These are phyloP conservation scores for Passalora sequoiae DNA, from an alignment of 2,329 filamentous ascomycete species.

Conservation along the genomic window DNA sequence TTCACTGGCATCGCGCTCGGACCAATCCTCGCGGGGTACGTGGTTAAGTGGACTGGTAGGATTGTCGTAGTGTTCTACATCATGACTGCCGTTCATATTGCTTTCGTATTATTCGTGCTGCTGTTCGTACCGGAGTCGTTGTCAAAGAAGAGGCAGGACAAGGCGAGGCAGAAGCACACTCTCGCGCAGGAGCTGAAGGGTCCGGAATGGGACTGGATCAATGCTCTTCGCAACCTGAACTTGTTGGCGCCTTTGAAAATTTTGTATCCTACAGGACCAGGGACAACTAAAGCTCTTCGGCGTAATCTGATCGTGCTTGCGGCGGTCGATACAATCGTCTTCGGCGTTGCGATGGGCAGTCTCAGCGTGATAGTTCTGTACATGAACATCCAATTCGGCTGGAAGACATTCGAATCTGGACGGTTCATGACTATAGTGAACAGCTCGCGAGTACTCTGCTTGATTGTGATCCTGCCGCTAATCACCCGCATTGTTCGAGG, in stretches of 20 bases:
- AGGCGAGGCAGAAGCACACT: constrained; percentile 65
- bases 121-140: constrained; percentile 80
- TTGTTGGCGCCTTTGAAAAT: constrained; percentile 72
- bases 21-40: constrained; percentile 71
- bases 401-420: constrained; percentile 75
- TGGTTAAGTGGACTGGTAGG: constrained; percentile 70
- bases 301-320: constrained; percentile 79
- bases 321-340: constrained; percentile 72
- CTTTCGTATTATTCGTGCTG: constrained; percentile 67
- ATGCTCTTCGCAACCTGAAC: constrained; percentile 50
- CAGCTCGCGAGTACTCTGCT: constrained; percentile 65
- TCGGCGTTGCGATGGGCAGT: constrained; percentile 75
- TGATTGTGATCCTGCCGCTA: constrained; percentile 69
- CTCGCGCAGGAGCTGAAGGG: constrained; percentile 32
- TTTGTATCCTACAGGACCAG: constrained; percentile 65
- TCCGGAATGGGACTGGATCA: constrained; percentile 41
- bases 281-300: constrained; percentile 57
- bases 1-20: constrained; percentile 87
- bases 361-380: constrained; percentile 82
- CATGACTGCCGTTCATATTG: constrained; percentile 63
- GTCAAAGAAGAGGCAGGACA: constrained; percentile 63
- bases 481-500: constrained; percentile 71
- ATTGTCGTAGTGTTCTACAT: constrained; percentile 82
- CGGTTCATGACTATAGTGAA: constrained; percentile 78
- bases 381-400: constrained; percentile 70